These are phyloP conservation scores for Scedosporium boydii DNA, from an alignment of 2,329 filamentous ascomycete species.

Conservation along the genomic window DNA sequence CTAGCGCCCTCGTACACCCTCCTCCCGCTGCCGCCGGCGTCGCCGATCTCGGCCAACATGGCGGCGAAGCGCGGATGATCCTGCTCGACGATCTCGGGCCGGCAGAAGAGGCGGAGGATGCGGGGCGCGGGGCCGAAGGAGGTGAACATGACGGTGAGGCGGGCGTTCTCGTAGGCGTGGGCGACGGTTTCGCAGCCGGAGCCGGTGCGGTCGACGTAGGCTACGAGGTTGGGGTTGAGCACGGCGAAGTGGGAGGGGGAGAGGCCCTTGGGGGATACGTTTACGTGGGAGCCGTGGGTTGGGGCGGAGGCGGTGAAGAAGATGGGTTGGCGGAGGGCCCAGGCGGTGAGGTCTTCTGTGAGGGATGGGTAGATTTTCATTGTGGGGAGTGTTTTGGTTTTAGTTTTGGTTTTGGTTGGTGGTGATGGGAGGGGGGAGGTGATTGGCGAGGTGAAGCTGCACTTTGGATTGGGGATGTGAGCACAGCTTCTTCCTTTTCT, in stretches of 20 bases:
- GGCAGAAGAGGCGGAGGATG: slow-evolving; percentile 57
- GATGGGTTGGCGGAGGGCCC: slow-evolving; percentile 58
- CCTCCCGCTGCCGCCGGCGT: slow-evolving; percentile 19
- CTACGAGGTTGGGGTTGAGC: slow-evolving; percentile 48
- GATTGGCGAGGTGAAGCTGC: too few species aligned
- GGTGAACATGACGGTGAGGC: slow-evolving; percentile 66
- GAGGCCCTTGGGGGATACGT: slow-evolving; percentile 67
- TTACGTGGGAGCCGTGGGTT: slow-evolving; percentile 58
- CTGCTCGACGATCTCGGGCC: slow-evolving; percentile 49
- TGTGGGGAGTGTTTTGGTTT: slow-evolving; percentile 6
- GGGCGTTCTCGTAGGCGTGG: slow-evolving; percentile 68
- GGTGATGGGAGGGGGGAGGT: too few species aligned
- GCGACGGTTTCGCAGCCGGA: slow-evolving; percentile 68
- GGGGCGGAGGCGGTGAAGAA: slow-evolving; percentile 71
- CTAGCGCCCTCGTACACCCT: slow-evolving; percentile 36
- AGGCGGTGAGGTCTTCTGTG: slow-evolving; percentile 44
- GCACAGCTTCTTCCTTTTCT: too few species aligned
- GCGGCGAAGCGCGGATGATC: slow-evolving; percentile 38
- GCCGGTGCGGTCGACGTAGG: slow-evolving; percentile 66
- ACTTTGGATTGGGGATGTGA: too few species aligned
- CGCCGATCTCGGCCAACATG: slow-evolving; percentile 26
- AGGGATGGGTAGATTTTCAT: slow-evolving; percentile 56
- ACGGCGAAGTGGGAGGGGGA: slow-evolving; percentile 50
- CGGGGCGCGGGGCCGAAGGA: slow-evolving; percentile 50
- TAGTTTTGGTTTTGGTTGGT: not conserved